phyloP scores from a whole-genome alignment of 441 rosid species.

The Erysimum pusillum region DNA sequence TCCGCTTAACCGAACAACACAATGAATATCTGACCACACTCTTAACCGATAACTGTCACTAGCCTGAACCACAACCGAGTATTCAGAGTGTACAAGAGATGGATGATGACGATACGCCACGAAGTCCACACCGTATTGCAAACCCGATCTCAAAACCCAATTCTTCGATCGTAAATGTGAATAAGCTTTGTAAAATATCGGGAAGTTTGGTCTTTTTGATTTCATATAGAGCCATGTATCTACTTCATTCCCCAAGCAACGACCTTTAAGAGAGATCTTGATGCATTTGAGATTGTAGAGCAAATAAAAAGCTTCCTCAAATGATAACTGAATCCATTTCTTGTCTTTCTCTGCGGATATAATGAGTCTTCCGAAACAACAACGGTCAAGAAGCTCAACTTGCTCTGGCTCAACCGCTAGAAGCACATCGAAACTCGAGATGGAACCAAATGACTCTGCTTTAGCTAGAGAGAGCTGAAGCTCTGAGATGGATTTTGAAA shows the following conservation, averaged over 20 bases:
- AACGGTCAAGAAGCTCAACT: conserved; percentile 57
- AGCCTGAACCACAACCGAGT: conserved; percentile 61
- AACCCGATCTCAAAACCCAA: conserved; percentile 76
- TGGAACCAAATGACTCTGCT: conserved; percentile 50
- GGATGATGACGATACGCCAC: conserved; percentile 77
- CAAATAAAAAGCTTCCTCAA: conserved; percentile 81
- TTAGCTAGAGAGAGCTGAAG: conserved; percentile 58
- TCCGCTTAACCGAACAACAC: conserved; percentile 63
- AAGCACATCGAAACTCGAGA: conserved; percentile 58
- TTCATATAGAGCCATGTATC: conserved; percentile 62
- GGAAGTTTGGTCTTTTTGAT: conserved; percentile 52
- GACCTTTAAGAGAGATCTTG: conserved; percentile 50
- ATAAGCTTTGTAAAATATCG: conserved; percentile 67
- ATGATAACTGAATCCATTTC: conserved; percentile 64
- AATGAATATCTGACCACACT: conserved; percentile 74
- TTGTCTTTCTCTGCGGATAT: conserved; percentile 61
- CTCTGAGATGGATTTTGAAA: conserved; percentile 57
- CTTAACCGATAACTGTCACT: conserved; percentile 58
- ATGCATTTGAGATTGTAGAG: conserved; percentile 64
- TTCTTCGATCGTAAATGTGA: conserved; percentile 64
- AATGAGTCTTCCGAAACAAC: conserved; percentile 66
- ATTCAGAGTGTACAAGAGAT: conserved; percentile 78
- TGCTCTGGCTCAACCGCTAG: conserved; percentile 56
- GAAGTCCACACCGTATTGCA: conserved; percentile 74
- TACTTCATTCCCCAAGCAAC: conserved; percentile 39